Conservation (phyloP, 2,329 filamentous ascomycete species). For the Fusarium anguioides region DNA sequence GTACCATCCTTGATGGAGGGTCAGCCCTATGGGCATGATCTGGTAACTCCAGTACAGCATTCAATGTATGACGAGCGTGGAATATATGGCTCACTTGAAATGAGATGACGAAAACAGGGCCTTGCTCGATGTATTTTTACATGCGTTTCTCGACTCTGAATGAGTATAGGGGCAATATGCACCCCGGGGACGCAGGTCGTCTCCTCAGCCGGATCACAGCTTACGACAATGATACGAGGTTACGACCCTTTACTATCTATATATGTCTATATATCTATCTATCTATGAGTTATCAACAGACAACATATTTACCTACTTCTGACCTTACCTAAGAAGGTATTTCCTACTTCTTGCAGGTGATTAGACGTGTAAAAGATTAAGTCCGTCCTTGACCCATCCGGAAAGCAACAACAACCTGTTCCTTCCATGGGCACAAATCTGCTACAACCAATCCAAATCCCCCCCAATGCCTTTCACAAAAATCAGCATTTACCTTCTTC, state of each 20-base stretch:
- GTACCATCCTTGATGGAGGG: slow-evolving; percentile 22
- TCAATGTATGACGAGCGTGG: slow-evolving; percentile 28
- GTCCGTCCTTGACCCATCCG: background rate
- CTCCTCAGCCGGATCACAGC: slow-evolving; percentile 25
- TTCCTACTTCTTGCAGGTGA: background rate
- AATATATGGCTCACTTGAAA: slow-evolving; percentile 30
- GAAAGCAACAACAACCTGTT: slow-evolving; percentile 2
- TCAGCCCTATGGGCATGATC: slow-evolving; percentile 24
- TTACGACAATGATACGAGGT: slow-evolving; percentile 35
- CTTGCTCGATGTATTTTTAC: slow-evolving; percentile 18
- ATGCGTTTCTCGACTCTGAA: slow-evolving; percentile 15
- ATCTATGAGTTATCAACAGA: no score
- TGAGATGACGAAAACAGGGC: slow-evolving; percentile 15
- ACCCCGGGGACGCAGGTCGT: slow-evolving; percentile 29
- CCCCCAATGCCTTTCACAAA: background rate
- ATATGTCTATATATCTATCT: no score
- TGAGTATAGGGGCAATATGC: slow-evolving; percentile 6
- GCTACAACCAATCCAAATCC: no score
- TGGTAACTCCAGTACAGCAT: slow-evolving; percentile 21
- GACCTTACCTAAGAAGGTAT: slow-evolving; percentile 1
- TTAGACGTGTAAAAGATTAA: background rate
- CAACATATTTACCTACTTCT: no score
- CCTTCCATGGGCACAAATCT: background rate
- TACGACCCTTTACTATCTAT: slow-evolving; percentile 22
- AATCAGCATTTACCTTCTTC: background rate